phyloP scores from a whole-genome alignment of 2,329 filamentous ascomycete genomes.

The Fusarium domesticum region DNA sequence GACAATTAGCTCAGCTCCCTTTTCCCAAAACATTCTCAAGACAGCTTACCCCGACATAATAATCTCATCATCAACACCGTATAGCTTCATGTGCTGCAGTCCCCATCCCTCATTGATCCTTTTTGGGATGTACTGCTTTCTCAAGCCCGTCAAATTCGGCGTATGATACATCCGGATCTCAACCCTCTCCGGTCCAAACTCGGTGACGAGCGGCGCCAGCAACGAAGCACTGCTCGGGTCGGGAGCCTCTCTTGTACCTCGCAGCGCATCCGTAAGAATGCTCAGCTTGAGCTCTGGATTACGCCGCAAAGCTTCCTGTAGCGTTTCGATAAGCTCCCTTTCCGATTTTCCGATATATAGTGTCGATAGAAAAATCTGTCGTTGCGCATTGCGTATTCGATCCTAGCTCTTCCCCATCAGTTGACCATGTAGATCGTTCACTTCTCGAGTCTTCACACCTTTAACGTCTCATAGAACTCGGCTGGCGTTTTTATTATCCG shows the following conservation, averaged over 20 bases:
- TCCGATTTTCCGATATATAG: conserved; percentile 95
- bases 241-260: conserved; percentile 88
- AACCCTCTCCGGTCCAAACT: conserved; percentile 81
- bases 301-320: conserved; percentile 69
- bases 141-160: conserved; percentile 83
- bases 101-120: conserved; percentile 98
- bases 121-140: conserved; percentile 79
- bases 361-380: conserved; percentile 87
- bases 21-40: no score
- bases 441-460: conserved; percentile 50
- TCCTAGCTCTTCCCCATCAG: conserved; percentile 44
- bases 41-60: conserved; percentile 76
- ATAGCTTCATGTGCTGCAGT: conserved; percentile 98
- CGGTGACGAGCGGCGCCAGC: conserved; percentile 74
- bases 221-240: conserved; percentile 83
- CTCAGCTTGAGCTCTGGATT: conserved; percentile 79
- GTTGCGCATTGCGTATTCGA: conserved; percentile 77
- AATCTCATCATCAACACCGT: conserved; percentile 91
- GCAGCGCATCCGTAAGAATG: conserved; percentile 85
- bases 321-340: conserved; percentile 76
- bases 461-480: conserved; percentile 90
- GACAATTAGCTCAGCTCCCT: no score
- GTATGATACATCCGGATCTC: conserved; percentile 98
- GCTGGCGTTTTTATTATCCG: conserved; percentile 73
- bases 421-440: background rate